Evolutionary conservation across 129 eudicot species (phyloP).

Genomic region (Sambucus nigra): DNA sequence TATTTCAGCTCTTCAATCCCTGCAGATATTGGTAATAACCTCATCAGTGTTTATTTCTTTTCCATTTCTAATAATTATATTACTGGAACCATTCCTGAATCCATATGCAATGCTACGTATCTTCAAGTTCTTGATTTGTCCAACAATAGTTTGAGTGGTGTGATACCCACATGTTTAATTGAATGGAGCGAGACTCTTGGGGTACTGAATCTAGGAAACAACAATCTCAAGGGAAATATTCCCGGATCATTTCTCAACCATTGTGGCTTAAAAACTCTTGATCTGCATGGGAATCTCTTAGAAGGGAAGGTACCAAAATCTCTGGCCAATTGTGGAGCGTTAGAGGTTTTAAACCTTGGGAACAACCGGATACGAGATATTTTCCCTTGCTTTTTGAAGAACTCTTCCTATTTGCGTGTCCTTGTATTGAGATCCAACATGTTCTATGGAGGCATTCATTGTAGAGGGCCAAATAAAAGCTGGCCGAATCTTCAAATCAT

Average conservation of each 20-base stretch:
- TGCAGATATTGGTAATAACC: conserved; percentile 15
- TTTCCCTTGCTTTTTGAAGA: conserved; percentile 25
- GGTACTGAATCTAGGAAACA: conserved; percentile 32
- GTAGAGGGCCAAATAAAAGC: conserved; percentile 1
- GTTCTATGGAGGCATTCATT: conserved; percentile 18
- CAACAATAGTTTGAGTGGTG: conserved; percentile 20
- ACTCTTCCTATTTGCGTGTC: conserved; percentile 13
- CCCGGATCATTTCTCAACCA: conserved; percentile 13
- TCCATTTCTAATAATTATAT: conserved; percentile 26
- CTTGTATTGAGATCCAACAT: conserved; percentile 20
- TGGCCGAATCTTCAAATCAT: conserved; percentile 27
- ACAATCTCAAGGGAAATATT: conserved; percentile 24
- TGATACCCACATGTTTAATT: conserved; percentile 29
- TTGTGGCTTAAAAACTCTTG: conserved; percentile 28
- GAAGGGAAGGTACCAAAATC: conserved; percentile 32
- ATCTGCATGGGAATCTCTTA: conserved; percentile 26
- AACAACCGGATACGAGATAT: conserved; percentile 24
- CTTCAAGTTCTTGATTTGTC: conserved; percentile 34
- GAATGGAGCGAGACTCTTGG: conserved; percentile 13
- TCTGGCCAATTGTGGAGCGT: conserved; percentile 21
- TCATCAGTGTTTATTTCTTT: conserved; percentile 6
- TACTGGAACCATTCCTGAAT: conserved; percentile 24
- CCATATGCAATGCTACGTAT: conserved; percentile 18
- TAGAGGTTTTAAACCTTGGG: conserved; percentile 37
- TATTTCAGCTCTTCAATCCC: conserved; percentile 23